Conservation (phyloP, 1,284 basidiomycete genomes). For the Austroboletus niveus region DNA sequence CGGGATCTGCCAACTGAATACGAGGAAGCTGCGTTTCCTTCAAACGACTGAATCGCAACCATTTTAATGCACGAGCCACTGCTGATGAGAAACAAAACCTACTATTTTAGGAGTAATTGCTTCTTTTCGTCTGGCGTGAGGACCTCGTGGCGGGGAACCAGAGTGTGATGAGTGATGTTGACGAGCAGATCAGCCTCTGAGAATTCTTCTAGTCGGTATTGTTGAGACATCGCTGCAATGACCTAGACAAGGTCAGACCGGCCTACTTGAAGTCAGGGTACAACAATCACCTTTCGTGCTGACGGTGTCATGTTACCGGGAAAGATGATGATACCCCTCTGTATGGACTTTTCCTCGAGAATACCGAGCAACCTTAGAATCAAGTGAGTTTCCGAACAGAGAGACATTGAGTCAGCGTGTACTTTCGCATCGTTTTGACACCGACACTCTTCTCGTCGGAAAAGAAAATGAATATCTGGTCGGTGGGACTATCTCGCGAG, state of each 20-base stretch:
- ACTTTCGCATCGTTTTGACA: slow-evolving; percentile 96
- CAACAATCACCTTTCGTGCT: slow-evolving; percentile 77
- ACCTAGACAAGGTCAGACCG: slow-evolving; percentile 50
- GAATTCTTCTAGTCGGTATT: slow-evolving; percentile 94
- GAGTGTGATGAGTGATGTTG: slow-evolving; percentile 94
- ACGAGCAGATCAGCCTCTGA: slow-evolving; percentile 95
- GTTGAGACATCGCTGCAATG: slow-evolving; percentile 81
- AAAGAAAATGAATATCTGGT: slow-evolving; percentile 95
- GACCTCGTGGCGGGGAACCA: slow-evolving; percentile 94
- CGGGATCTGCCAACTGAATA: slow-evolving; percentile 94
- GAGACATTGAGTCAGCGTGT: slow-evolving; percentile 32
- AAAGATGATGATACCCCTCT: slow-evolving; percentile 93
- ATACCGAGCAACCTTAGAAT: slow-evolving; percentile 74
- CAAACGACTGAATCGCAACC: slow-evolving; percentile 65
- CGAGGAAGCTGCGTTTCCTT: slow-evolving; percentile 98
- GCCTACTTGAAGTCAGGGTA: neutral
- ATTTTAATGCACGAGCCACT: slow-evolving; percentile 6
- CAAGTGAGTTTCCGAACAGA: slow-evolving; percentile 7
- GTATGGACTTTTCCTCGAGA: slow-evolving; percentile 87
- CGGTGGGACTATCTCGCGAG: slow-evolving; percentile 60
- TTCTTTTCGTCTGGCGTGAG: slow-evolving; percentile 87
- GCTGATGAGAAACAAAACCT: slow-evolving; percentile 31
- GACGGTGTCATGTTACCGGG: slow-evolving; percentile 96
- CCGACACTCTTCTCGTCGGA: slow-evolving; percentile 90
- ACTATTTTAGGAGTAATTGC: slow-evolving; percentile 90